A percentile compares a stretch with the other conserved stretches of the same genome.
phyloP scores from a whole-genome alignment of 2,329 filamentous ascomycete species.

The Monosporascus sp. region DNA sequence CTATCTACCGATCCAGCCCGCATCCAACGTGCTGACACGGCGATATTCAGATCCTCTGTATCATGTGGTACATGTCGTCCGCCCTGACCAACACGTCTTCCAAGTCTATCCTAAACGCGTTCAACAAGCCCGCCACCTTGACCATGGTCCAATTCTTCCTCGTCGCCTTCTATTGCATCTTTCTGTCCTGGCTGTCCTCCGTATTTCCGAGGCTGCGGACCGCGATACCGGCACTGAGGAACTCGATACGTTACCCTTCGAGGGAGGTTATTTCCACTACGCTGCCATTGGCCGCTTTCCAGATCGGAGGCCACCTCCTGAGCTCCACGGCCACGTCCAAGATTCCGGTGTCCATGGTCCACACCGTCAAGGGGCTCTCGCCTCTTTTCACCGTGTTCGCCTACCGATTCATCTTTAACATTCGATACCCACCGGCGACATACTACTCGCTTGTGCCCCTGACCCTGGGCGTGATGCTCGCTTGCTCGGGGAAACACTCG shows the following conservation, averaged over 20 bases:
- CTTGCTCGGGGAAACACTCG: constrained; percentile 74
- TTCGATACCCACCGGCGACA: constrained; percentile 79
- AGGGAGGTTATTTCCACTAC: constrained; percentile 80
- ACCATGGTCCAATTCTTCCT: constrained; percentile 92
- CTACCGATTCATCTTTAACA: constrained; percentile 83
- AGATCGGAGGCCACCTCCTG: constrained; percentile 87
- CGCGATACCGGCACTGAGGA: constrained; percentile 70
- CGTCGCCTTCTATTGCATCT: constrained; percentile 80
- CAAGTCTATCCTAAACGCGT: constrained; percentile 90
- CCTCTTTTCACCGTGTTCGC: constrained; percentile 92
- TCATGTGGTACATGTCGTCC: constrained; percentile 92
- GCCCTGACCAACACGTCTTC: constrained; percentile 96
- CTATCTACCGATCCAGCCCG: constrained; percentile 11
- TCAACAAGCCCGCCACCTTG: constrained; percentile 84
- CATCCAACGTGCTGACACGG: constrained; percentile 19
- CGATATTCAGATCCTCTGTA: constrained; percentile 64
- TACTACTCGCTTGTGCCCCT: constrained; percentile 88
- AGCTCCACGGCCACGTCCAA: constrained; percentile 90
- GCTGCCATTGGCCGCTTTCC: constrained; percentile 86
- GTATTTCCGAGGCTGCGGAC: constrained; percentile 66
- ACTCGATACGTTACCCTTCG: constrained; percentile 77
- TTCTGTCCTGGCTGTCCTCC: constrained; percentile 70
- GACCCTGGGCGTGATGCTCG: constrained; percentile 90
- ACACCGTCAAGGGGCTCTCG: constrained; percentile 97
- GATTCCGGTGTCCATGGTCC: constrained; percentile 93